Percentiles rank a stretch among this genome's conserved stretches.
Evolutionary conservation across 768 basidiomycete genomes (phyloP).

Genomic region (Lyophyllum atratum): DNA sequence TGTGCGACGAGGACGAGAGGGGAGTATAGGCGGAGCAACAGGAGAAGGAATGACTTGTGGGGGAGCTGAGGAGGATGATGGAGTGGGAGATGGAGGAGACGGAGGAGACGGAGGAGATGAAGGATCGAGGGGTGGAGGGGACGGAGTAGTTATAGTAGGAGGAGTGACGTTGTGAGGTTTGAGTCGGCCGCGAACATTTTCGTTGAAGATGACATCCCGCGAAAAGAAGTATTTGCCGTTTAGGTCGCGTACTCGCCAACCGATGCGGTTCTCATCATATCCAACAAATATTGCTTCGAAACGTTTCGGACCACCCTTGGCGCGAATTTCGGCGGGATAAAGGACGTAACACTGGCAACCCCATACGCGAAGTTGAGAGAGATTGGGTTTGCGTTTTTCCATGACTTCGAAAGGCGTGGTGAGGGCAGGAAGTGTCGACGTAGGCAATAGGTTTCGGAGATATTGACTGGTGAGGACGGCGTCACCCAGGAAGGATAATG

Average conservation of each 20-base stretch:
- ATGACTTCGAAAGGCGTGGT: slow-evolving; percentile 23
- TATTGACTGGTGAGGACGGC: slow-evolving; percentile 22
- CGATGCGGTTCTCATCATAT: background rate
- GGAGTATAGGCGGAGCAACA: background rate
- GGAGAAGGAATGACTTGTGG: no score
- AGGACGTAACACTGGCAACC: slow-evolving; percentile 26
- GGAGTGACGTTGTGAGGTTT: slow-evolving; percentile 22
- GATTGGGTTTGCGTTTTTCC: slow-evolving; percentile 22
- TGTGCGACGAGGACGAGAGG: background rate
- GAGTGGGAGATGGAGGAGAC: background rate
- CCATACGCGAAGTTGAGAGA: slow-evolving; percentile 30
- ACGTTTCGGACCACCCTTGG: slow-evolving; percentile 12
- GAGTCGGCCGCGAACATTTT: slow-evolving; percentile 16
- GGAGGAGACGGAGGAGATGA: background rate
- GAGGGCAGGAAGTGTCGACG: slow-evolving; percentile 20
- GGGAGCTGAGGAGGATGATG: background rate
- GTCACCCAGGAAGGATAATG: slow-evolving; percentile 24
- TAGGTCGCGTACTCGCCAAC: background rate
- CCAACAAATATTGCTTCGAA: no score
- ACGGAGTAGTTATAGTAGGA: slow-evolving; percentile 14
- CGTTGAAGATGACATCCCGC: background rate
- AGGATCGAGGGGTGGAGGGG: background rate
- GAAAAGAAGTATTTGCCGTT: slow-evolving; percentile 1
- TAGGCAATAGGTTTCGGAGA: slow-evolving; percentile 24
- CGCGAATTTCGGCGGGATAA: slow-evolving; percentile 20